These are phyloP conservation scores for Rhodotorula diobovata DNA, from an alignment of 768 basidiomycete genomes.

Conservation along the genomic window DNA sequence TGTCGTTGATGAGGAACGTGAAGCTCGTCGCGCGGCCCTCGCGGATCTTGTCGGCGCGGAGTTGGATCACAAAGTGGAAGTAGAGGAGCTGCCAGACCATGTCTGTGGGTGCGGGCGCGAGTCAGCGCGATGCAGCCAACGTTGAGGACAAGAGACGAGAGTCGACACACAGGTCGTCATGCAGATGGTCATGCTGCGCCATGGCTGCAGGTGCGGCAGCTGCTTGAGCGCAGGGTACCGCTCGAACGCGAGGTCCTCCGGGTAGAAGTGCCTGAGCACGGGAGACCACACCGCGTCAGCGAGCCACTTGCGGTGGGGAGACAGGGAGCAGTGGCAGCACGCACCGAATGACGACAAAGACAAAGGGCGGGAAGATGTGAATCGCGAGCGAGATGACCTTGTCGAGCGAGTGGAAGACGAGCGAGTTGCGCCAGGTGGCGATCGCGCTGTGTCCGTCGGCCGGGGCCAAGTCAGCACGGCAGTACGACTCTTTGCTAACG, in stretches of 20 bases:
- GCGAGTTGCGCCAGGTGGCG: slow-evolving; percentile 95
- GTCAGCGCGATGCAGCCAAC: background rate
- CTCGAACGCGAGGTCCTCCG: slow-evolving; percentile 61
- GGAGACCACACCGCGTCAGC: too few relatives aligned
- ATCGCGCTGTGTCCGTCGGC: slow-evolving; percentile 75
- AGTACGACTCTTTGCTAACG: background rate
- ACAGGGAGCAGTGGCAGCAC: slow-evolving; percentile 33
- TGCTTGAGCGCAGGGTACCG: slow-evolving; percentile 73
- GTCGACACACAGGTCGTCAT: slow-evolving; percentile 70
- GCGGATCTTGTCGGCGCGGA: slow-evolving; percentile 84
- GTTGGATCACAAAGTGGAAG: slow-evolving; percentile 90
- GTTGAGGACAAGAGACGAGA: background rate
- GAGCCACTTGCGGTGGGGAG: too few relatives aligned
- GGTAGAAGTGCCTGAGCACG: slow-evolving; percentile 91
- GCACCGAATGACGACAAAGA: slow-evolving; percentile 83
- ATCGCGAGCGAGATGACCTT: slow-evolving; percentile 91
- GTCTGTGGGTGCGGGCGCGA: slow-evolving; percentile 53
- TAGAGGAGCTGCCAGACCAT: slow-evolving; percentile 87
- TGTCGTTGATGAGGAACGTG: slow-evolving; percentile 53
- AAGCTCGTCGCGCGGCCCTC: slow-evolving; percentile 88
- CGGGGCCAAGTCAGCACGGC: slow-evolving; percentile 54
- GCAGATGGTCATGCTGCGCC: slow-evolving; percentile 69
- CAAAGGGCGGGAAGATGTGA: slow-evolving; percentile 86
- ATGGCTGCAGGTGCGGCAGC: slow-evolving; percentile 66
- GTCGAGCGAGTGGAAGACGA: slow-evolving; percentile 95